These are phyloP conservation scores for Candida anutae DNA, from an alignment of 1,139 yeast species.

Conservation along the genomic window DNA sequence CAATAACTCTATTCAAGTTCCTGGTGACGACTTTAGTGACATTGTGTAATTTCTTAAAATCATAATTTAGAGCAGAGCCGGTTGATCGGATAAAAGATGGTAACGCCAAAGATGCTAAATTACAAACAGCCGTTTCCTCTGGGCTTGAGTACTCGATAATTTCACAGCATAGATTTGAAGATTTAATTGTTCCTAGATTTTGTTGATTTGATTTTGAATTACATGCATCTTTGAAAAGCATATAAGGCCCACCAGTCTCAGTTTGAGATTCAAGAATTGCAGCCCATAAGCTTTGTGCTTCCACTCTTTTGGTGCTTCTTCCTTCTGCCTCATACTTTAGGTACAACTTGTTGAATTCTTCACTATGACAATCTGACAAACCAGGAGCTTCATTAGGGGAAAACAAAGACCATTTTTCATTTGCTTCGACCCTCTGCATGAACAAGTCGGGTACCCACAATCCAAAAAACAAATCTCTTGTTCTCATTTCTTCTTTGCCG, in stretches of 20 bases:
- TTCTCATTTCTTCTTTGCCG: slow-evolving; percentile 50
- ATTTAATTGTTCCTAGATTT: slow-evolving; percentile 48
- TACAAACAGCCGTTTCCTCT: slow-evolving; percentile 52
- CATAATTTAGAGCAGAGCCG: slow-evolving; percentile 40
- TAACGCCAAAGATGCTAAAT: slow-evolving; percentile 46
- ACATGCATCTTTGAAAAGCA: slow-evolving; percentile 52
- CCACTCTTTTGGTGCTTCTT: slow-evolving; percentile 28
- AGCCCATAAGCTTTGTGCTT: slow-evolving; percentile 49
- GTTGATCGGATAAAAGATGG: slow-evolving; percentile 37
- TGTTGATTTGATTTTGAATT: slow-evolving; percentile 47
- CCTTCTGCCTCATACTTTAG: slow-evolving; percentile 38
- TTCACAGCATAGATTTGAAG: slow-evolving; percentile 54
- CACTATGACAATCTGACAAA: slow-evolving; percentile 42
- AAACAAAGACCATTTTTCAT: slow-evolving; percentile 46
- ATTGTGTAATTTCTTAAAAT: slow-evolving; percentile 63
- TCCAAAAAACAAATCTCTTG: slow-evolving; percentile 51
- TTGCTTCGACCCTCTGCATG: slow-evolving; percentile 45
- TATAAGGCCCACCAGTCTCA: slow-evolving; percentile 54
- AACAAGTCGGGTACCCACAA: slow-evolving; percentile 56
- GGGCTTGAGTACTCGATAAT: slow-evolving; percentile 48
- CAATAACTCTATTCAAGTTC: slow-evolving; percentile 72
- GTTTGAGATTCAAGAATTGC: slow-evolving; percentile 49
- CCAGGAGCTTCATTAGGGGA: slow-evolving; percentile 51
- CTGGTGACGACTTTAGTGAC: slow-evolving; percentile 68
- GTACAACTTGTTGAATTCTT: slow-evolving; percentile 39